Base-by-base conservation (phyloP, 2,329 filamentous ascomycete genomes). In the Verticillium alfalfae region DNA sequence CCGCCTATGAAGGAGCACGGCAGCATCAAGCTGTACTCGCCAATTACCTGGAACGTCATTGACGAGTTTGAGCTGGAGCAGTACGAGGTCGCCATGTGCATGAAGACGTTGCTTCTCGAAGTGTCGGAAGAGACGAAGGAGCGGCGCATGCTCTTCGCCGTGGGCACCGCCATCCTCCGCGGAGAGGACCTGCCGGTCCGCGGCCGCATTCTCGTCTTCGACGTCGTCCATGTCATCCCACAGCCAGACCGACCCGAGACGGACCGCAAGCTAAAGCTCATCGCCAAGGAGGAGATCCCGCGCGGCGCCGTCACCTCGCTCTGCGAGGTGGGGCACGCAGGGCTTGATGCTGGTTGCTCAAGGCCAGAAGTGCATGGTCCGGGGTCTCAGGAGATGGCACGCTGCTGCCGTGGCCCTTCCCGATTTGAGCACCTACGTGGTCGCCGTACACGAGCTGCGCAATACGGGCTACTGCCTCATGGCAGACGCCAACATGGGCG, bases 331-430 rank as follows among this genome's bases (percentile, higher is more conserved):
- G 60, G 94, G 91, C 52, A 92, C 88, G 0, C 93, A 95, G 75
- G 95, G 91, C 1, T 92, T 94, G 67, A 87, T 96, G 82, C 88
- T 95, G 64, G 91, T 91, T 49, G 93, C 93, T 0, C 95, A 99
- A 72, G 95, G 95, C 1, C 93, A 97, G 70, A 99, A 99, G 76
- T 94, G 93, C 73, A 96, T 99, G 90, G 93, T 99, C 1, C 85
- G 95, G 63, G 95, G 95, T 49, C 82, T 99, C 3, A 97, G 73
- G 95, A 99, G 95, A 99, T 71, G 92, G 93, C 0, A 93, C 91
- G 1, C 83, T 98, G 59, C 81, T 98, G 1, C 95, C 95, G 0
- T 99, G 3, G 95, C 95, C 0, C 99, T 99, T 71, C 90, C 99
- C 82, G 95, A 99, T 70, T 96, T 97, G 88, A 95, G 92, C 76